Evolutionary conservation across 2,329 filamentous ascomycete species (phyloP).

Genomic region (Monosporascus sp.): DNA sequence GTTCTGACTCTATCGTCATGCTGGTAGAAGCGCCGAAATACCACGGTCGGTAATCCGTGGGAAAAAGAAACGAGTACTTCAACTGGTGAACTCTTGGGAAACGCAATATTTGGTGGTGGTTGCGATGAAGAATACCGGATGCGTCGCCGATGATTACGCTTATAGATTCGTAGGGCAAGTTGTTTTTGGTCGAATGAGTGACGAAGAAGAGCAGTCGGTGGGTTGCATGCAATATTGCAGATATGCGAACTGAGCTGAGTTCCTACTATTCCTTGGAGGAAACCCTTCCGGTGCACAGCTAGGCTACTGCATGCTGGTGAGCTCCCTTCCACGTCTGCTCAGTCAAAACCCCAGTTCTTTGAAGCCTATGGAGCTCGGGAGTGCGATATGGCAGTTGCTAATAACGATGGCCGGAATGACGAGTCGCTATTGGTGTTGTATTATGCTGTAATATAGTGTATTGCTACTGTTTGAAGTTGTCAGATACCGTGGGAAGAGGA

Average conservation of each 20-base stretch:
- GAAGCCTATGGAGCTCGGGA: not conserved
- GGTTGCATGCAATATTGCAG: not conserved
- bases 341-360: not conserved
- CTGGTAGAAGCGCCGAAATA: slow-evolving; percentile 7
- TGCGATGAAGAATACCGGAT: not conserved
- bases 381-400: not conserved
- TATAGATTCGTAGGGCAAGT: not conserved
- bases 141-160: not conserved
- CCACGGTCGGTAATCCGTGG: slow-evolving; percentile 8
- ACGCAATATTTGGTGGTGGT: not conserved
- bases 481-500: not conserved
- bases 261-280: not conserved
- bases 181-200: not conserved
- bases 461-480: not conserved
- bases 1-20: slow-evolving; percentile 31
- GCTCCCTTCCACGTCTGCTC: not conserved
- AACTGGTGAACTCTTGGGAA: not conserved
- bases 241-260: not conserved
- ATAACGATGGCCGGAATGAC: not conserved
- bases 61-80: not conserved
- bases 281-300: not conserved
- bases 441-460: not conserved
- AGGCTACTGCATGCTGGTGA: not conserved
- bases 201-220: not conserved
- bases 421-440: not conserved